Percentiles rank a stretch among this genome's conserved stretches.
phyloP scores from a whole-genome alignment of 495 filamentous ascomycete species.

The Platismatia glauca region DNA sequence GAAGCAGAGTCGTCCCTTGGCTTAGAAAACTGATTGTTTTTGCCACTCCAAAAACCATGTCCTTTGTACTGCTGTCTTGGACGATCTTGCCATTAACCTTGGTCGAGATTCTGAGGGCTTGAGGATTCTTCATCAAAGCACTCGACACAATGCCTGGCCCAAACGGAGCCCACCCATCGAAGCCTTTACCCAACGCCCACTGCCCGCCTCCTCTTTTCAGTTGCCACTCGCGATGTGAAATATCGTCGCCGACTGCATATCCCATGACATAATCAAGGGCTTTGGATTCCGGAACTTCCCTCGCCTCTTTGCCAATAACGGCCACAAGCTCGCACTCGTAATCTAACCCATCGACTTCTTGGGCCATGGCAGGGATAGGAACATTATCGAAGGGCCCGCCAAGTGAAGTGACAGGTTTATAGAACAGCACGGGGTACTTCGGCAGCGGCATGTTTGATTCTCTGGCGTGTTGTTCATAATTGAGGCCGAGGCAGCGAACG shows the following conservation, averaged over 20 bases:
- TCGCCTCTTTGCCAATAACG: constrained; percentile 64
- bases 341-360: constrained; percentile 56
- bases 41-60: constrained; percentile 75
- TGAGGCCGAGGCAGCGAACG: constrained; percentile 71
- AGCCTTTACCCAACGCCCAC: constrained; percentile 76
- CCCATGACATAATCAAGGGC: constrained; percentile 72
- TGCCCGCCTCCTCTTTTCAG: constrained; percentile 69
- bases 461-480: constrained; percentile 73
- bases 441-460: constrained; percentile 64
- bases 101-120: constrained; percentile 55
- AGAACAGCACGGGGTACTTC: constrained; percentile 71
- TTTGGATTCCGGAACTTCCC: constrained; percentile 53
- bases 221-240: constrained; percentile 81
- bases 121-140: constrained; percentile 59
- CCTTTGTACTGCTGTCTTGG: constrained; percentile 65
- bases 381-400: constrained; percentile 62
- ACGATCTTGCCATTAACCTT: constrained; percentile 63
- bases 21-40: constrained; percentile 67
- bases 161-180: constrained; percentile 83
- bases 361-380: constrained; percentile 51
- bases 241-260: constrained; percentile 74
- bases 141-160: constrained; percentile 70
- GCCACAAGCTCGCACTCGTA: constrained; percentile 81
- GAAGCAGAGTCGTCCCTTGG: constrained; percentile 66
- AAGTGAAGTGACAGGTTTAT: constrained; percentile 69